A percentile compares a stretch with the other conserved stretches of the same genome.
phyloP scores from a whole-genome alignment of 2,329 filamentous ascomycete species.

The Diplodia seriata region DNA sequence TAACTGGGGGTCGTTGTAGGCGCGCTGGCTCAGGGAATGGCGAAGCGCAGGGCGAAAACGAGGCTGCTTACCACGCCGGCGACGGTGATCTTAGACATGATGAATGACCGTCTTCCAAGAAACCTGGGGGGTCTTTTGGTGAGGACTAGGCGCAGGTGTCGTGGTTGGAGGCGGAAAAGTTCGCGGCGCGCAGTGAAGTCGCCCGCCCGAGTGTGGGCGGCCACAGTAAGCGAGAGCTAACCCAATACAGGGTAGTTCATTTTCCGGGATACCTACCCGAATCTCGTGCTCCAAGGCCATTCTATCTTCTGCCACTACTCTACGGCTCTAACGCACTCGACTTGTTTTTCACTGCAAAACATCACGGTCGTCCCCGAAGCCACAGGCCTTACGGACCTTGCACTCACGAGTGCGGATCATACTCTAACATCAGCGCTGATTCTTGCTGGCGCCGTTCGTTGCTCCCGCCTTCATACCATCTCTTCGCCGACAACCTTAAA shows the following conservation, averaged over 20 bases:
- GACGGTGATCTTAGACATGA: slow-evolving; percentile 87
- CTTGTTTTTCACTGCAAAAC: too few relatives aligned
- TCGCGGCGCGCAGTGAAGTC: slow-evolving; percentile 15
- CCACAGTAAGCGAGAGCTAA: slow-evolving; percentile 29
- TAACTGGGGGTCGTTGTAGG: slow-evolving; percentile 25
- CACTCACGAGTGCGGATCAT: not conserved
- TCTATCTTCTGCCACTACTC: not conserved
- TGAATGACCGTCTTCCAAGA: slow-evolving; percentile 58
- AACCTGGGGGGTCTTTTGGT: slow-evolving; percentile 37
- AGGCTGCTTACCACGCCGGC: slow-evolving; percentile 38
- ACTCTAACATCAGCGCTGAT: slow-evolving; percentile 13
- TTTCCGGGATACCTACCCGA: not conserved
- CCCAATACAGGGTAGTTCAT: not conserved
- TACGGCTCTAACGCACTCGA: not conserved
- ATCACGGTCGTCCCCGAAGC: not conserved
- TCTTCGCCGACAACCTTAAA: slow-evolving; percentile 36
- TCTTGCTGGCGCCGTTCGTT: not conserved
- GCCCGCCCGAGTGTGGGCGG: slow-evolving; percentile 21
- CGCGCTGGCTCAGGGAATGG: slow-evolving; percentile 16
- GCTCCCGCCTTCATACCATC: not conserved
- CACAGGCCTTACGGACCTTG: not conserved
- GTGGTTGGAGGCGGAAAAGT: slow-evolving; percentile 30
- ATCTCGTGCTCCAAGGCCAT: not conserved
- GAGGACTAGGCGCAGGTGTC: slow-evolving; percentile 32
- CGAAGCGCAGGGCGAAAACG: slow-evolving; percentile 13